A percentile compares a stretch with the other conserved stretches of the same genome.
These are phyloP conservation scores for Cladosporium austrohemisphaericum DNA, from an alignment of 2,329 filamentous ascomycete species.

Conservation along the genomic window DNA sequence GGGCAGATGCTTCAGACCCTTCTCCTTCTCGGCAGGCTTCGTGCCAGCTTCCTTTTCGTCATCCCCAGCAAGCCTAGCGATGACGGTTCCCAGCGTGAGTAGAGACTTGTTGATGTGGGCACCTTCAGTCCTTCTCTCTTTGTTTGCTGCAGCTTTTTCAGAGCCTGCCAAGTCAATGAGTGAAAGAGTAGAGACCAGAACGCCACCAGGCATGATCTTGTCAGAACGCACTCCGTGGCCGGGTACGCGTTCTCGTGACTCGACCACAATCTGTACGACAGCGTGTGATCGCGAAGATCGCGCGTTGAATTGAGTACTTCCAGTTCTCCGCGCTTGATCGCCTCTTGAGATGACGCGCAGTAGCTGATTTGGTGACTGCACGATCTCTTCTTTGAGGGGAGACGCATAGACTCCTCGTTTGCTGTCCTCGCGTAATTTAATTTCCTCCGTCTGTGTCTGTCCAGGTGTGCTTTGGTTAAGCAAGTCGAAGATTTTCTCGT, in stretches of 20 bases:
- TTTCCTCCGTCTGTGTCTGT: slow-evolving; percentile 74
- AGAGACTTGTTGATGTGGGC: slow-evolving; percentile 99
- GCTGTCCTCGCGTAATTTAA: slow-evolving; percentile 93
- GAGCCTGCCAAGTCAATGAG: slow-evolving; percentile 95
- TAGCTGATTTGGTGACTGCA: slow-evolving; percentile 94
- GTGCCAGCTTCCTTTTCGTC: slow-evolving; percentile 70
- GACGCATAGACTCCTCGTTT: slow-evolving; percentile 96
- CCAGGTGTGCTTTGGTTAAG: slow-evolving; percentile 66
- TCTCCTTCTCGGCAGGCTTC: slow-evolving; percentile 61
- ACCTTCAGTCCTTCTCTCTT: slow-evolving; percentile 88
- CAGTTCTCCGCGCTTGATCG: slow-evolving; percentile 83
- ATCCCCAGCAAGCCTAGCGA: slow-evolving; percentile 82
- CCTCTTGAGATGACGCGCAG: slow-evolving; percentile 91
- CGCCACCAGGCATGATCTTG: slow-evolving; percentile 71
- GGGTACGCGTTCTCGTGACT: slow-evolving; percentile 78
- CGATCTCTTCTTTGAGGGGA: slow-evolving; percentile 95
- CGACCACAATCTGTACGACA: slow-evolving; percentile 97
- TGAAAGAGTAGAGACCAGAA: slow-evolving; percentile 90
- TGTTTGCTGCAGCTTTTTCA: slow-evolving; percentile 90
- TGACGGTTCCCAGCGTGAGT: slow-evolving; percentile 90
- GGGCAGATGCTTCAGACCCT: slow-evolving; percentile 72
- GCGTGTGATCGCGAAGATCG: slow-evolving; percentile 96
- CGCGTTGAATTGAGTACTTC: slow-evolving; percentile 94
- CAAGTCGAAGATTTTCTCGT: slow-evolving; percentile 93
- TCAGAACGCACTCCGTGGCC: slow-evolving; percentile 52